Percentiles rank a stretch among this genome's conserved stretches.
phyloP scores from a whole-genome alignment of 805 yeast genomes.

The Wickerhamiella vanderwaltii region DNA sequence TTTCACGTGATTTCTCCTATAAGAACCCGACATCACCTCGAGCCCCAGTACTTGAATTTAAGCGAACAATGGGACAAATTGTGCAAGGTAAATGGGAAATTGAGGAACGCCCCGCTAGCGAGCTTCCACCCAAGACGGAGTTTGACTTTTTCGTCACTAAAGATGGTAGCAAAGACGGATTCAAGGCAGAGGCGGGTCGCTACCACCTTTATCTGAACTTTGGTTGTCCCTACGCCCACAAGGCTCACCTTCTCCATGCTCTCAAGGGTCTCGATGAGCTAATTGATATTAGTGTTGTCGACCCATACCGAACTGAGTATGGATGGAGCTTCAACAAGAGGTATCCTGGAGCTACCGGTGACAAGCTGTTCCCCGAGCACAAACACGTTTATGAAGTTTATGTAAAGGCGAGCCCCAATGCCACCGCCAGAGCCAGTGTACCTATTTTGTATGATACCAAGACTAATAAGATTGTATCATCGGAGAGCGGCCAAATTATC shows the following conservation, averaged over 20 bases:
- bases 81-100: constrained; percentile 8
- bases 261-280: constrained; percentile 51
- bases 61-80: constrained; percentile 9
- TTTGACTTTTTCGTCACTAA: constrained; percentile 6
- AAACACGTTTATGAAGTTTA: constrained; percentile 59
- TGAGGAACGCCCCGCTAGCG: neutral
- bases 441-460: constrained; percentile 89
- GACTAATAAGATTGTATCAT: constrained; percentile 68
- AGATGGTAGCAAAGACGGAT: constrained; percentile 7
- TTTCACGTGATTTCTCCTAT: too few species aligned
- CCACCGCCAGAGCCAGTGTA: constrained; percentile 76
- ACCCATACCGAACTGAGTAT: constrained; percentile 72
- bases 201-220: constrained; percentile 74
- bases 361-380: constrained; percentile 41
- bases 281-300: constrained; percentile 52
- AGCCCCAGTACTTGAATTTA: too few species aligned
- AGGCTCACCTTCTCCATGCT: constrained; percentile 57
- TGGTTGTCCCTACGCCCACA: constrained; percentile 95
- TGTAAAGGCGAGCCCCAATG: constrained; percentile 59
- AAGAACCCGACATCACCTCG: too few species aligned
- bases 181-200: constrained; percentile 34
- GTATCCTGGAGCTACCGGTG: constrained; percentile 37
- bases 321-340: constrained; percentile 71
- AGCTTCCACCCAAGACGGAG: neutral
- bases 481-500: constrained; percentile 81